Evolutionary conservation across 345 rosid species (phyloP), one percentile per base, ranked within the genome.

Genomic region (Draba incana): DNA sequence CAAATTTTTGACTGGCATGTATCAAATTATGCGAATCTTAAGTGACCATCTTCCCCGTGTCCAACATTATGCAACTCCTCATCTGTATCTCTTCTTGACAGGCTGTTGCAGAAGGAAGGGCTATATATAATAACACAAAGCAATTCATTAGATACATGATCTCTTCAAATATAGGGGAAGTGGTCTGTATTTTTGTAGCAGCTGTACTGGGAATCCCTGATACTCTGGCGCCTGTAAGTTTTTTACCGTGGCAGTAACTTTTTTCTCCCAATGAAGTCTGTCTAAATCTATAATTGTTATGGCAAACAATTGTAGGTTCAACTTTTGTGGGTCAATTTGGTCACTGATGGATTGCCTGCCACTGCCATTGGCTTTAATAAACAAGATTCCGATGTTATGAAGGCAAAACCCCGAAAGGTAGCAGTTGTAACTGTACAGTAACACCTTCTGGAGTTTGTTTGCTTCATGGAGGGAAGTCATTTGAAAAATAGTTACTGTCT

Each of bases 41-140:
- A 49, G 4, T 12, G 15, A 20, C n/a, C 57, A 55, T 72, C 11
- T 30, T 62, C 14, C 62, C 57, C 46, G 44, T 35, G 16, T 55
- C 44, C 46, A 46, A 10, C 20, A 39, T 66, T 2, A 16, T 49
- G 62, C 48, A 43, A 58, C 70, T 73, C 64, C 71, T 70, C 53
- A 64, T 37, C 71, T 38, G 15, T 53, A 74, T 45, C 59, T 15
- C 62, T 74, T 77, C 48, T 50, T 46, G 60, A 70, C 88, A 94
- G 99, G 99, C 99, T 70, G 89, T 94, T 79, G 99, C 99, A 50
- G 99, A 94, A 81, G 99, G 99, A 78, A 86, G 99, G 79, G 99
- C 99, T 57, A 94, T 94, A 69, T 94, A 94, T 81, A 91, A 94
- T 75, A 94, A 91, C 78, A 94, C 99, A 4, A 94, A 94, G 86